A percentile compares a stretch with the other conserved stretches of the same genome.
These are phyloP conservation scores for Melampsora larici-populina DNA, from an alignment of 1,284 basidiomycete species.

Conservation along the genomic window DNA sequence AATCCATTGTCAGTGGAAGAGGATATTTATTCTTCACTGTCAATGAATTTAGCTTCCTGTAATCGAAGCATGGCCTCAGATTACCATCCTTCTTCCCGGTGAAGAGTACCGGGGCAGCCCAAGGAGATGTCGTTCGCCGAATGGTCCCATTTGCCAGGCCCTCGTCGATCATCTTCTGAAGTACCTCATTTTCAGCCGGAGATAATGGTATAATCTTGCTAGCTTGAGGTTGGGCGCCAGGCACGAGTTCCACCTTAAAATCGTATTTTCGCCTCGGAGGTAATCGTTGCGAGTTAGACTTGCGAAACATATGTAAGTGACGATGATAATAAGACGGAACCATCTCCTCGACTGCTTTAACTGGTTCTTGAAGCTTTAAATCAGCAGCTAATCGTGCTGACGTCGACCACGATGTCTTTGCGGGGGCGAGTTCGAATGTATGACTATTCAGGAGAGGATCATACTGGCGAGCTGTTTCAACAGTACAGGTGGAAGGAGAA, in stretches of 20 bases:
- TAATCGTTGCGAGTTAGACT: not conserved
- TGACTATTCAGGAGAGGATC: not conserved
- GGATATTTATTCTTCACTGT: conserved; percentile 10
- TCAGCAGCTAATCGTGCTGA: no score
- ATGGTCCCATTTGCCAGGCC: not conserved
- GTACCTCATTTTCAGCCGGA: not conserved
- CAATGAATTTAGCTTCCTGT: conserved; percentile 46
- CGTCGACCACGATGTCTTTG: no score
- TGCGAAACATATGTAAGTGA: not conserved
- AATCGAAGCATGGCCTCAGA: not conserved
- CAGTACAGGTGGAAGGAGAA: not conserved
- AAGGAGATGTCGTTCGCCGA: not conserved
- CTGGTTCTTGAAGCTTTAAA: no score
- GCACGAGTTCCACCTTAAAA: not conserved
- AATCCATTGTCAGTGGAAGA: not conserved
- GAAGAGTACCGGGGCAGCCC: not conserved
- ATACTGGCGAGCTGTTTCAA: not conserved
- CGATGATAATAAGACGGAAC: not conserved
- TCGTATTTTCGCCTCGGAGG: not conserved
- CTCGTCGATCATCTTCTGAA: no score
- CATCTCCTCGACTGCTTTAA: not conserved
- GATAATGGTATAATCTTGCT: not conserved
- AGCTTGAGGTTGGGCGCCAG: not conserved
- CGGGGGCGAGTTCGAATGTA: no score
- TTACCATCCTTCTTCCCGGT: not conserved